phyloP scores from a whole-genome alignment of 2,329 filamentous ascomycete genomes.

The Talaromyces sp. region DNA sequence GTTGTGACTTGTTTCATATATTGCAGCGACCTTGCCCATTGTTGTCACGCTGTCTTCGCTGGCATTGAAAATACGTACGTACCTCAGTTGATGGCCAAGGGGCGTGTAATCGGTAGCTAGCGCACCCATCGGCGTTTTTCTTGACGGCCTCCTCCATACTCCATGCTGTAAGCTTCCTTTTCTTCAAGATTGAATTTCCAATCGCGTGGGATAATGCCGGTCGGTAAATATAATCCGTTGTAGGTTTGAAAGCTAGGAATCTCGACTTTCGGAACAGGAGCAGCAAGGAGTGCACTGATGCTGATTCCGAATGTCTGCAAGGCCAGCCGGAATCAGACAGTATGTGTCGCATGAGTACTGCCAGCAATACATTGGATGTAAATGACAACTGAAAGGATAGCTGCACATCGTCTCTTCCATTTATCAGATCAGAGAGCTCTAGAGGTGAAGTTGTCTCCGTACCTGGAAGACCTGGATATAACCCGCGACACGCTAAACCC shows the following conservation, averaged over 20 bases:
- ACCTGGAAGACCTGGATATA: neutral
- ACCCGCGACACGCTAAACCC: neutral
- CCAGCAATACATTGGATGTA: neutral
- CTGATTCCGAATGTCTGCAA: too few relatives aligned
- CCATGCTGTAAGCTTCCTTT: neutral
- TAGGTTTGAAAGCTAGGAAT: too few relatives aligned
- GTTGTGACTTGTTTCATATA: neutral
- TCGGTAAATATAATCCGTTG: neutral
- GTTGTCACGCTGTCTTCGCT: neutral
- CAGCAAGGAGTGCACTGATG: too few relatives aligned
- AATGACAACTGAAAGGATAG: neutral
- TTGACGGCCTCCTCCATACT: neutral
- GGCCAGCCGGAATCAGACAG: neutral
- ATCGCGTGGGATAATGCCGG: neutral
- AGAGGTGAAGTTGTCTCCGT: neutral
- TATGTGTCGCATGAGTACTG: neutral
- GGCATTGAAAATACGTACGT: neutral
- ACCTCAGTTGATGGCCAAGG: neutral
- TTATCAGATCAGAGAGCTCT: neutral
- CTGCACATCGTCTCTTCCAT: neutral
- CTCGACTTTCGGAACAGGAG: too few relatives aligned
- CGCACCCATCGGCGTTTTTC: neutral
- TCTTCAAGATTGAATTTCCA: neutral
- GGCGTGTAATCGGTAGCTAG: neutral
- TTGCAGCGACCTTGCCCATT: neutral